Evolutionary conservation across 371 early-diverging fungal genomes (phyloP).

Genomic region (Dipsacomyces acuminosporus): DNA sequence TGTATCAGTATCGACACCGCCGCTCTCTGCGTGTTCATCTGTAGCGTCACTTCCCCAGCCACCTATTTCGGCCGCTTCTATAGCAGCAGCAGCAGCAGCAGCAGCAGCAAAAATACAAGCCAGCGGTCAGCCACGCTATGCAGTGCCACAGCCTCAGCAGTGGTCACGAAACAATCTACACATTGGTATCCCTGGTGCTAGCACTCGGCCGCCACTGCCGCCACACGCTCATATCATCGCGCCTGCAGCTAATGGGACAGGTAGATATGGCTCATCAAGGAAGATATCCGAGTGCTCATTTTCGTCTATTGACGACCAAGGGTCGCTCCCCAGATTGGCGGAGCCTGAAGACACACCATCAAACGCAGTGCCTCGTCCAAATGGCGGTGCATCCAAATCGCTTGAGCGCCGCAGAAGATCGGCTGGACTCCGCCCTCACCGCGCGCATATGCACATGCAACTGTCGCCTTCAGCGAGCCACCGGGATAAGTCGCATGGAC

Average conservation of each 20-base stretch:
- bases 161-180: too few species aligned
- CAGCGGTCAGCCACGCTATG: too few species aligned
- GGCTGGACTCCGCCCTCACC: too few species aligned
- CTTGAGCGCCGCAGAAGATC: too few species aligned
- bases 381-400: too few species aligned
- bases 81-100: slow-evolving; percentile 4
- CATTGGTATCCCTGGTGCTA: not conserved
- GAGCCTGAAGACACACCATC: slow-evolving; percentile 33
- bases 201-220: not conserved
- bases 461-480: too few species aligned
- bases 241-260: not conserved
- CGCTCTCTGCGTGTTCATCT: slow-evolving; percentile 41
- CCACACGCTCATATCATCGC: too few species aligned
- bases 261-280: slow-evolving; percentile 11
- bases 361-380: slow-evolving; percentile 6
- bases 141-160: slow-evolving; percentile 10
- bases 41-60: slow-evolving; percentile 39
- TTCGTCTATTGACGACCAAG: slow-evolving; percentile 29
- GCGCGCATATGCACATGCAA: too few species aligned
- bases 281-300: slow-evolving; percentile 25
- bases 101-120: slow-evolving; percentile 6
- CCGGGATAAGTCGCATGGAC: too few species aligned
- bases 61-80: too few species aligned
- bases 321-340: slow-evolving; percentile 9
- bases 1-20: slow-evolving; percentile 34